Evolutionary conservation across 768 basidiomycete species (phyloP), one percentile per base, ranked within the genome.

Genomic region (Pulveroboletus sp.): DNA sequence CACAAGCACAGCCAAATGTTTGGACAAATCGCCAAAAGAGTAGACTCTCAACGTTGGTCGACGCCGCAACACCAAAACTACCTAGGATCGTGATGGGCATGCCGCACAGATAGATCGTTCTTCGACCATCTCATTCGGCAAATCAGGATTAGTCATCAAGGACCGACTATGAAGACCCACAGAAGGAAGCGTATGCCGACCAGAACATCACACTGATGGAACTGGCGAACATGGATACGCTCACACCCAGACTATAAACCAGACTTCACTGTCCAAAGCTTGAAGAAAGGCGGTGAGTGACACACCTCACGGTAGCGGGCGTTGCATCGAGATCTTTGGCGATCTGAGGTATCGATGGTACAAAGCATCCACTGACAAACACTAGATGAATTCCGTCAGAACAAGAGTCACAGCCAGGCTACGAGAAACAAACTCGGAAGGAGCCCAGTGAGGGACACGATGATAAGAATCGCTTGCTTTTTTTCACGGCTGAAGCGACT

Each of bases 271-370:
- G 20, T 23, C 13, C 6, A 17, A 24, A 16, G 38, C n/a, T 8
- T 5, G 22, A 19, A 12, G n/a, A 6, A 4, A 19, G 8, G 11
- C 4, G 16, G 16, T 14, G 13, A 16, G 39, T 11, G 24, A 52
- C 53, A 30, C 45, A 80, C 81, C 81, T 85, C 43, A 89, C 74
- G 16, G 83, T 64, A 11, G 77, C 56, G 0, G 75, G 76, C 0
- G 85, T 78, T 0, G 84, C 73, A 22, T 76, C 38, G 11, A 92
- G 64, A 50, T 92, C 87, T 23, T 63, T 67, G 7, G 88, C 80
- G 41, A 93, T 81, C 41, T 85, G 77, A 0, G 87, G 86, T 49
- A 91, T 85, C 0, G 82, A 81, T 0, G 88, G 88, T 3, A 88
- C 74, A 62, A 91, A 89, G 1, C 79, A 79, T 0, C 80, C 83